phyloP scores from a whole-genome alignment of 192 early-diverging fungal genomes.

The Podochytrium sp. region DNA sequence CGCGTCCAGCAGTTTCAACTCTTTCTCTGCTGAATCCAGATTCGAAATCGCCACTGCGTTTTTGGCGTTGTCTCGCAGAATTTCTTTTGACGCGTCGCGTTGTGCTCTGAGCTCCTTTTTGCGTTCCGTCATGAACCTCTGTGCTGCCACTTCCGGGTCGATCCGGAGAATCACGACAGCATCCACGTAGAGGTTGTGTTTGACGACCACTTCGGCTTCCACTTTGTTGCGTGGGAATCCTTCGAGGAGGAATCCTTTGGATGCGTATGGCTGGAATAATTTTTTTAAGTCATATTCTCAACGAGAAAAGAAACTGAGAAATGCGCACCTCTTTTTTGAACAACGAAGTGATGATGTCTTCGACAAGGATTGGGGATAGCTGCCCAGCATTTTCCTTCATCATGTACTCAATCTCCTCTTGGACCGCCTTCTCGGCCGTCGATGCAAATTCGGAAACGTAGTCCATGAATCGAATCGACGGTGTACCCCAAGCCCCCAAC shows the following conservation, averaged over 20 bases:
- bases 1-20: conserved; percentile 1
- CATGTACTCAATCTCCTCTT: conserved; percentile 47
- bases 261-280: conserved; percentile 43
- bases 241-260: conserved; percentile 53
- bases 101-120: conserved; percentile 25
- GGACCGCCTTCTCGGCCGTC: conserved; percentile 21
- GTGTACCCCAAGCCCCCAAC: conserved; percentile 27
- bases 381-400: conserved; percentile 41
- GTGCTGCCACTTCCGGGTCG: conserved; percentile 43
- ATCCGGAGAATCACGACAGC: conserved; percentile 46
- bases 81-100: conserved; percentile 14
- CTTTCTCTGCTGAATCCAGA: neutral
- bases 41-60: neutral
- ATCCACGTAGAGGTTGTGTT: conserved; percentile 44
- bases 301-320: neutral
- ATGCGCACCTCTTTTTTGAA: conserved; percentile 39
- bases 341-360: conserved; percentile 29
- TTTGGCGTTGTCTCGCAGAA: neutral
- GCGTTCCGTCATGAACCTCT: conserved; percentile 31
- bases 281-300: too few relatives aligned
- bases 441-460: conserved; percentile 31
- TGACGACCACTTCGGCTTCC: conserved; percentile 45
- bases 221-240: conserved; percentile 52
- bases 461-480: conserved; percentile 26
- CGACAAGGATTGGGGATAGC: conserved; percentile 24